Conservation (phyloP, 1,284 basidiomycete species). For the Volvariella surrecta region DNA sequence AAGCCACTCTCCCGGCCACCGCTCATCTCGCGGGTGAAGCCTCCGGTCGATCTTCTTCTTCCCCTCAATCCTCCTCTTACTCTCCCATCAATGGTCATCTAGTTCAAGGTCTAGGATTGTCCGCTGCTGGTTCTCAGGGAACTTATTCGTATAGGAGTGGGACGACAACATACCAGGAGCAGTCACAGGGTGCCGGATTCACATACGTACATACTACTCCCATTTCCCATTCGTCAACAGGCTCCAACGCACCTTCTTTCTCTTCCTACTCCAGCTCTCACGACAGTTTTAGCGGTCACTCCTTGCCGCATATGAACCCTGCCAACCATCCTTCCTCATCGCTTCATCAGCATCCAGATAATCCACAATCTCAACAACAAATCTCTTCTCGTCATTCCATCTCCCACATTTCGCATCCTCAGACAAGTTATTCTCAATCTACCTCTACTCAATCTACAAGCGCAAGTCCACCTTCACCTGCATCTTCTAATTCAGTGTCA, state of each 20-base stretch:
- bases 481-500: conserved; percentile 36
- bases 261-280: conserved; percentile 25
- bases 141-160: conserved; percentile 27
- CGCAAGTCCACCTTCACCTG: conserved; percentile 26
- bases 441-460: conserved; percentile 15
- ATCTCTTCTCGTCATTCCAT: conserved; percentile 33
- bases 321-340: conserved; percentile 10
- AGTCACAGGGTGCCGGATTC: conserved; percentile 31
- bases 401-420: conserved; percentile 35
- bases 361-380: conserved; percentile 19
- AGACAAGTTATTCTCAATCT: conserved; percentile 15
- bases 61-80: conserved; percentile 28
- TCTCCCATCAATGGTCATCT: conserved; percentile 23
- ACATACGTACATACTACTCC: conserved; percentile 35
- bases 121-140: conserved; percentile 12
- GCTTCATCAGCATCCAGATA: conserved; percentile 10
- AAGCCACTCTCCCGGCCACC: conserved; percentile 34
- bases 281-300: conserved; percentile 15
- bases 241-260: conserved; percentile 18
- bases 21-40: conserved; percentile 23
- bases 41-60: conserved; percentile 32
- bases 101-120: conserved; percentile 16
- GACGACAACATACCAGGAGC: conserved; percentile 38
- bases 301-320: conserved; percentile 17
- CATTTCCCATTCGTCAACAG: conserved; percentile 19